A percentile compares a stretch with the other conserved stretches of the same genome.
phyloP scores from a whole-genome alignment of 192 early-diverging fungal species.

The Oehlia diaphana region DNA sequence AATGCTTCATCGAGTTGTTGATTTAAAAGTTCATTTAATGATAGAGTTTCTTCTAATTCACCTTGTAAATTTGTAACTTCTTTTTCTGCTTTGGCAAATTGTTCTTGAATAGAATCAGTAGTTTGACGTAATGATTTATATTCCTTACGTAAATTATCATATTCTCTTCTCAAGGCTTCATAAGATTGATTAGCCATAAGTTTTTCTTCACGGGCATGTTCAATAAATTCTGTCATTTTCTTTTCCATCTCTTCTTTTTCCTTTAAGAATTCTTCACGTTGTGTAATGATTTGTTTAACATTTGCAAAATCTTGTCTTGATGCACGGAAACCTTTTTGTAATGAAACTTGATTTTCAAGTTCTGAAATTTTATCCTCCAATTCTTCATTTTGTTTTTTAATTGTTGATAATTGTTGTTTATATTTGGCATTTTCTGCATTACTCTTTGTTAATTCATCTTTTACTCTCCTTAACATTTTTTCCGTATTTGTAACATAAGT shows the following conservation, averaged over 20 bases:
- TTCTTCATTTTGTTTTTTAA: conserved; percentile 31
- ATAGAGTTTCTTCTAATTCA: conserved; percentile 18
- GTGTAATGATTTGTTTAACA: conserved; percentile 3
- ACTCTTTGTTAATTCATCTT: conserved; percentile 32
- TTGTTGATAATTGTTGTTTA: neutral
- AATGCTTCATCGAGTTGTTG: neutral
- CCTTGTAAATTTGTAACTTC: neutral
- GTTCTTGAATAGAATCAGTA: neutral
- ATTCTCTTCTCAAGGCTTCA: conserved; percentile 25
- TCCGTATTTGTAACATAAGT: conserved; percentile 40
- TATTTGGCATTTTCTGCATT: conserved; percentile 22
- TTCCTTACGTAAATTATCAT: conserved; percentile 11
- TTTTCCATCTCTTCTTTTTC: conserved; percentile 15
- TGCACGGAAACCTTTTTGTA: conserved; percentile 16
- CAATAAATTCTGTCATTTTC: conserved; percentile 11
- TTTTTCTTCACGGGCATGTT: conserved; percentile 12
- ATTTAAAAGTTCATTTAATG: conserved; percentile 17
- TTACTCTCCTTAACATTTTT: conserved; percentile 34
- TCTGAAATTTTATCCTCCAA: conserved; percentile 38
- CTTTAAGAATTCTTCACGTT: conserved; percentile 7
- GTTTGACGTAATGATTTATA: neutral
- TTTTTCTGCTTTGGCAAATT: neutral
- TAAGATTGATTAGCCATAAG: conserved; percentile 18
- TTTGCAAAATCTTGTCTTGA: conserved; percentile 6
- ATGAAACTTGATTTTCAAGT: conserved; percentile 38